Base-by-base conservation (phyloP, 2,329 filamentous ascomycete species). In the Cadophora luteo-olivacea region DNA sequence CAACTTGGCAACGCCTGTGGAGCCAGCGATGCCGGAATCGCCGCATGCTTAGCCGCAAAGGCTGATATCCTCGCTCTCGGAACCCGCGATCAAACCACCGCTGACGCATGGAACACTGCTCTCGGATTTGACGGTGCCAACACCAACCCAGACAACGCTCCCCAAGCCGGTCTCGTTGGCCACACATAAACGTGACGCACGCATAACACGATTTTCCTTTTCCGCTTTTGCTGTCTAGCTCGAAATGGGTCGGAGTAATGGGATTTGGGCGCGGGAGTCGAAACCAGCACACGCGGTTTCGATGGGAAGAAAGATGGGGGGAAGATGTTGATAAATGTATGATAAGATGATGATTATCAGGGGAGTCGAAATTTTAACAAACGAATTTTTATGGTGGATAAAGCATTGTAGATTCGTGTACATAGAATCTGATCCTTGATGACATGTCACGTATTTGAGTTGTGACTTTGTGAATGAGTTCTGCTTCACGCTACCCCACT, bases 1-100 rank as follows among this genome's bases (percentile, higher is more conserved):
- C 88, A 91, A 81, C 84, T 92, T 68, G 84, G 79, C 76, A 91
- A 91, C 80, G 87, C 89, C 48, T 92, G 89, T 80, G 81, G 82
- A 49, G 89, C 89, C 64, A 89, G 88, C 76, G 82, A 81, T 32
- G 88, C 86, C 4, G 89, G 88, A 65, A 82, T 86, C 71, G 77
- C 82, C 7, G 82, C 83, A 9, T 90, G 87, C 79, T 73, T 78
- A 63, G 78, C 79, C 25, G 88, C 87, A 2, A 81, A 89, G 79
- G 82, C 84, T 0, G 76, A 83, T 76, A 84, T 89, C 61, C 69
- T 80, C 74, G 83, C 83, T 1, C 77, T 85, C 8, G 84, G 83
- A 2, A 85, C 84, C 29, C 81, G 80, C 71, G 83, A 86, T 73
- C 80, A 79, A 25, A 79, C 77, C 19, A 86, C 84, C 2, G 85